Percentiles rank a stretch among this genome's conserved stretches.
phyloP scores from a whole-genome alignment of 106 monocot genomes.

The Dendrobium chrysotoxum region DNA sequence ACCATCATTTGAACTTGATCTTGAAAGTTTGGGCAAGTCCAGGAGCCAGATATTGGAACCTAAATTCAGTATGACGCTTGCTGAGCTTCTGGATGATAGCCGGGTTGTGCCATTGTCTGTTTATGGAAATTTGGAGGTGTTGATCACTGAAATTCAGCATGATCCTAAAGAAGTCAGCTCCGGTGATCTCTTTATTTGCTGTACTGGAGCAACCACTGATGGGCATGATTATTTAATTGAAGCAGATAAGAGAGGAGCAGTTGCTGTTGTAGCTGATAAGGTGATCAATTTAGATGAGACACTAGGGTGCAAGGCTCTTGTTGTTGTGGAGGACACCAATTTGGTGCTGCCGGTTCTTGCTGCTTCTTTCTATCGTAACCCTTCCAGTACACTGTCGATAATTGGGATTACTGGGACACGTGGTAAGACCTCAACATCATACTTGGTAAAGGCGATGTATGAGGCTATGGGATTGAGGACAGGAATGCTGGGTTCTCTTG shows the following conservation, averaged over 20 bases:
- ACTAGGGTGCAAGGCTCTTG: slow-evolving; percentile 70
- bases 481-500: slow-evolving; percentile 68
- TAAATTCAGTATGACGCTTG: slow-evolving; percentile 66
- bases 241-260: slow-evolving; percentile 86
- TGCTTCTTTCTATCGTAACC: slow-evolving; percentile 59
- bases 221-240: slow-evolving; percentile 44
- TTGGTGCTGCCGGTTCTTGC: slow-evolving; percentile 57
- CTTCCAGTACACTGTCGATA: slow-evolving; percentile 67
- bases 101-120: slow-evolving; percentile 73
- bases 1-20: slow-evolving; percentile 49
- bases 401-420: slow-evolving; percentile 71
- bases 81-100: slow-evolving; percentile 87
- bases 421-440: slow-evolving; percentile 60
- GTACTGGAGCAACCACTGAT: slow-evolving; percentile 33
- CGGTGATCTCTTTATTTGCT: slow-evolving; percentile 79
- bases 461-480: slow-evolving; percentile 80
- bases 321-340: slow-evolving; percentile 78
- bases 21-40: slow-evolving; percentile 38
- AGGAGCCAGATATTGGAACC: slow-evolving; percentile 47
- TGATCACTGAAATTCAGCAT: slow-evolving; percentile 66
- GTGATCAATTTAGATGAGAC: slow-evolving; percentile 77
- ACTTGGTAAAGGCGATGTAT: slow-evolving; percentile 79
- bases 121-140: slow-evolving; percentile 67
- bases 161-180: slow-evolving; percentile 68
- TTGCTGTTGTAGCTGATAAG: slow-evolving; percentile 75